A percentile compares a stretch with the other conserved stretches of the same genome.
Evolutionary conservation across 768 basidiomycete genomes (phyloP).

Genomic region (Suillus bovinus): DNA sequence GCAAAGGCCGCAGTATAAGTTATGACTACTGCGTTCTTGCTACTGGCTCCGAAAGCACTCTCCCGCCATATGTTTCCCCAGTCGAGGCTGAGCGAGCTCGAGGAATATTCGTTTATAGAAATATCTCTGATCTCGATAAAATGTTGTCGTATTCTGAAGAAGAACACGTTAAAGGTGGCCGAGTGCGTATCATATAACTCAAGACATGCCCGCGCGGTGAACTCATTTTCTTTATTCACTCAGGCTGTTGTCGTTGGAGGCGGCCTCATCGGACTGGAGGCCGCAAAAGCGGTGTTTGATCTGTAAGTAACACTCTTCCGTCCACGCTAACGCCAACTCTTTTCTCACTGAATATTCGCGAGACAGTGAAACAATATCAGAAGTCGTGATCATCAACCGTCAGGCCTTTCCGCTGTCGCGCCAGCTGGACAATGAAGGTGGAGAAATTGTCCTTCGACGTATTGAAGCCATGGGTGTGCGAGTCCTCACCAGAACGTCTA

Average conservation of each 20-base stretch:
- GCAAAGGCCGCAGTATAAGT: conserved; percentile 41
- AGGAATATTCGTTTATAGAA: conserved; percentile 74
- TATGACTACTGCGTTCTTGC: conserved; percentile 70
- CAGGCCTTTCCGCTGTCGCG: conserved; percentile 55
- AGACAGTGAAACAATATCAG: conserved; percentile 34
- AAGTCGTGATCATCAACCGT: conserved; percentile 56
- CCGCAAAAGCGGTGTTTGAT: conserved; percentile 72
- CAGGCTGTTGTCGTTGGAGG: conserved; percentile 63
- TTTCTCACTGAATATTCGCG: not conserved
- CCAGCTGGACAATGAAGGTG: conserved; percentile 57
- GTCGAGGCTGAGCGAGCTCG: conserved; percentile 39
- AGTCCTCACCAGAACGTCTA: conserved; percentile 45
- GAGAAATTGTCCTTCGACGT: conserved; percentile 59
- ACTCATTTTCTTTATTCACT: not conserved
- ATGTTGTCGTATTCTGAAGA: conserved; percentile 60
- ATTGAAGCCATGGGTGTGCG: conserved; percentile 62
- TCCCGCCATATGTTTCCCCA: conserved; percentile 57
- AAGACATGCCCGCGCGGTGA: not conserved
- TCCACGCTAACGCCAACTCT: not conserved
- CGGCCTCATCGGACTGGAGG: conserved; percentile 71
- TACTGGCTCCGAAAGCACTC: conserved; percentile 65
- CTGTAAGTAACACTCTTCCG: conserved; percentile 31
- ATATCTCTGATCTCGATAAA: conserved; percentile 63
- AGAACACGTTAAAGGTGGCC: conserved; percentile 38
- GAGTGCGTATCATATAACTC: conserved; percentile 15